Evolutionary conservation across 2,329 filamentous ascomycete species (phyloP).

Genomic region (Juglanconis juglandina): DNA sequence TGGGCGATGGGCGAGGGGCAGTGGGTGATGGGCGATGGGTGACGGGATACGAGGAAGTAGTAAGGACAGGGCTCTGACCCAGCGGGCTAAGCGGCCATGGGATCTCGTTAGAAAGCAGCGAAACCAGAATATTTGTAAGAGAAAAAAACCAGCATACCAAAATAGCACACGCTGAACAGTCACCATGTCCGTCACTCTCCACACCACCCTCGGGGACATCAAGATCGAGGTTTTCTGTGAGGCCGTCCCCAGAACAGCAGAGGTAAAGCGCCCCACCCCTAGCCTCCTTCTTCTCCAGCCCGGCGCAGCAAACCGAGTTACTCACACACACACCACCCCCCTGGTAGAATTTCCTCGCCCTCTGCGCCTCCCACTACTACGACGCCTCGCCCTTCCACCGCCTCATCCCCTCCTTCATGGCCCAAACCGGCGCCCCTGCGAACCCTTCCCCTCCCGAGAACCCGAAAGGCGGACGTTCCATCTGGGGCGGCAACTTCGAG

Average conservation of each 20-base stretch:
- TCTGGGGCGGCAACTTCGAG: conserved; percentile 71
- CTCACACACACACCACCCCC: no score
- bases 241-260: conserved; percentile 85
- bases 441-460: conserved; percentile 49
- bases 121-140: no score
- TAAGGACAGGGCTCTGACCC: no score
- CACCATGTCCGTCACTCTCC: conserved; percentile 67
- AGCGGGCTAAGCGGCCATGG: no score
- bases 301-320: background rate
- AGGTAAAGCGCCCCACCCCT: conserved; percentile 47
- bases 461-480: conserved; percentile 67
- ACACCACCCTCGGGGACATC: conserved; percentile 84
- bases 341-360: conserved; percentile 75
- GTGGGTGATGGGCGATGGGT: no score
- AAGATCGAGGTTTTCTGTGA: conserved; percentile 98
- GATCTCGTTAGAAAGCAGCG: no score
- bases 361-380: conserved; percentile 78
- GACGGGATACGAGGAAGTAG: no score
- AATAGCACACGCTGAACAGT: background rate
- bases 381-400: conserved; percentile 74
- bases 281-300: conserved; percentile 1
- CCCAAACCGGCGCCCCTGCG: conserved; percentile 68
- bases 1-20: no score
- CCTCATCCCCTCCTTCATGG: conserved; percentile 77
- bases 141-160: no score